Base-by-base conservation (phyloP, 2,329 filamentous ascomycete species). In the Sporothrix pseudoabietina region DNA sequence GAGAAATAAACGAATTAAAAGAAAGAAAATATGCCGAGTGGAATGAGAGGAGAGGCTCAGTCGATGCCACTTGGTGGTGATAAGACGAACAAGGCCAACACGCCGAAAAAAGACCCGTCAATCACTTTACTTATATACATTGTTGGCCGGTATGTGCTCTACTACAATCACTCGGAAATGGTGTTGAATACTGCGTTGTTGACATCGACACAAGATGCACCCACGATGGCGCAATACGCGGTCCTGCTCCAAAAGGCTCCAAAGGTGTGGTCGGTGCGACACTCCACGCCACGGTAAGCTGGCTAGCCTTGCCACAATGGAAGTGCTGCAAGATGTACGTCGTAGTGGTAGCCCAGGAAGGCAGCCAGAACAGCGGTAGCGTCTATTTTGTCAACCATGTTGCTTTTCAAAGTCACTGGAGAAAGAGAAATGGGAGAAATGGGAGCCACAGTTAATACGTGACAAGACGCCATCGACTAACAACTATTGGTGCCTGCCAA, bases 131-230 rank as follows among this genome's bases (percentile, higher is more conserved):
- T 65, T 65, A 65, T 65, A 65, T 65, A 65, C 59, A 26, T 41
- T 22, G 52, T 54, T 12, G 22, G 4, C 8, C 19, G 8, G 52
- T 26, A n/a, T 8, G 30, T 55, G 22, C 0, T 22, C 22, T 26
- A 55, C 7, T 26, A 5, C n/a, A 26, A 5, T n/a, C 3, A 12
- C 22, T 30, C 22, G 52, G 22, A 2, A 2, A 35, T 35, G 35
- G 1, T 35, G 35, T 35, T 49, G 41, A 6, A 49, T 49, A 14
- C 10, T 30, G 14, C 32, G 35, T 41, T 32, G 22, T 47, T 66
- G 44, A 32, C 63, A 19, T 66, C 63, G 41, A 66, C 63, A 66
- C 63, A 66, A 66, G 63, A 66, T 66, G 22, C 63, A 49, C 22
- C 63, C 63, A 49, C 41, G 22, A 66, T 66, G 63, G 63, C 63